Evolutionary conservation across 192 early-diverging fungal species (phyloP).

Genomic region (Linnemannia schmuckeri): DNA sequence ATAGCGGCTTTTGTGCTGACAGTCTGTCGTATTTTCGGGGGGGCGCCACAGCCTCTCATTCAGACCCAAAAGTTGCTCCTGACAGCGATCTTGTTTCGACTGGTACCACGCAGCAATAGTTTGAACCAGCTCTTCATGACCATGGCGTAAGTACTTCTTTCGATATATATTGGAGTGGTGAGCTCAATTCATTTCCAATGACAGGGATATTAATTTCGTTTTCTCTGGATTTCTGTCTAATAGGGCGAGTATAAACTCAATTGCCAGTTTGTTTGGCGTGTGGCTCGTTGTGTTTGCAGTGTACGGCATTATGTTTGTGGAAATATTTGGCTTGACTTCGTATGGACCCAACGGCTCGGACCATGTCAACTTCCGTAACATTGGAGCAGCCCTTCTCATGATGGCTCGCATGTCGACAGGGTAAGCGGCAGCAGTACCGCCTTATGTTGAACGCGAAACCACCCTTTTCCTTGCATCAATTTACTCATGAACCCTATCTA

Average conservation of each 20-base stretch:
- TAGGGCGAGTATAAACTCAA: constrained; percentile 59
- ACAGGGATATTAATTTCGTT: background rate
- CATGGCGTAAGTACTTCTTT: constrained; percentile 61
- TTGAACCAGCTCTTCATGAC: constrained; percentile 73
- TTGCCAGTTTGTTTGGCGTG: constrained; percentile 68
- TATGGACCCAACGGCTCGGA: constrained; percentile 61
- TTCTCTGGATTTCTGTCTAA: constrained; percentile 15
- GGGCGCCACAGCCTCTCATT: constrained; percentile 28
- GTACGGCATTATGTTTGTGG: constrained; percentile 72
- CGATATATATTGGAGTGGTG: background rate
- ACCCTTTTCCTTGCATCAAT: background rate
- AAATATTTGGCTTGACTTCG: constrained; percentile 71
- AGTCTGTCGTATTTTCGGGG: constrained; percentile 30
- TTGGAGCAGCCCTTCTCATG: constrained; percentile 59
- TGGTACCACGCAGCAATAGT: constrained; percentile 69
- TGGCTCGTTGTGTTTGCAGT: constrained; percentile 70
- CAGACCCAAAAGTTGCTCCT: constrained; percentile 70
- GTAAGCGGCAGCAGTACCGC: constrained; percentile 36
- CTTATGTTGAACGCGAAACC: background rate
- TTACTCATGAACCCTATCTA: background rate
- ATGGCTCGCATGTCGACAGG: constrained; percentile 70
- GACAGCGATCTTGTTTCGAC: constrained; percentile 66
- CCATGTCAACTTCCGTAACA: constrained; percentile 68
- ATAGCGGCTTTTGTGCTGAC: constrained; percentile 54
- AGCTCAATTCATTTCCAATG: background rate